Conservation (phyloP, 768 basidiomycete species). For the Tylopilus felleus region DNA sequence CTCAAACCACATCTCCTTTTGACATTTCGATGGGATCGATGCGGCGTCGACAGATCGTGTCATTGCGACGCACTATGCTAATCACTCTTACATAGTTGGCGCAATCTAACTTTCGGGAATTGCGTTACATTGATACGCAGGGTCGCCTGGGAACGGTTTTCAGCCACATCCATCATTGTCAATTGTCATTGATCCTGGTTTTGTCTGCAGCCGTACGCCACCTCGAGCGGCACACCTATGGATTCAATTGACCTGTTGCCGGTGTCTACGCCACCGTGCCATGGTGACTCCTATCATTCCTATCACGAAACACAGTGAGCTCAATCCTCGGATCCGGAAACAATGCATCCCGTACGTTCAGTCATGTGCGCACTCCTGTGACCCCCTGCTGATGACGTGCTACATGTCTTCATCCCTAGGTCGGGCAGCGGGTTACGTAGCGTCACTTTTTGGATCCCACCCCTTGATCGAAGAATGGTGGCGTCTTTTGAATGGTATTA, state of each 20-base stretch:
- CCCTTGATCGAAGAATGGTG: constrained; percentile 8
- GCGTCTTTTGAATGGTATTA: not conserved
- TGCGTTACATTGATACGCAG: not conserved
- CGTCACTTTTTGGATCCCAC: not conserved
- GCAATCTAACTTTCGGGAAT: not conserved
- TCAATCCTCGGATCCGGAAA: not conserved
- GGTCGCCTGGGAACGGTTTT: not conserved
- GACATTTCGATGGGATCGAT: constrained; percentile 2
- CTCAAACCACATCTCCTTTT: not conserved
- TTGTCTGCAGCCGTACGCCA: not conserved
- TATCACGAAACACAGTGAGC: not conserved
- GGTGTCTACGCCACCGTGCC: not conserved
- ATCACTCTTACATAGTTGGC: not conserved
- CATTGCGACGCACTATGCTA: not conserved
- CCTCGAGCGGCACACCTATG: not conserved
- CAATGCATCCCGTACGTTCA: not conserved
- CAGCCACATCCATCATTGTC: not conserved
- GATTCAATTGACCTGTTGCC: not conserved
- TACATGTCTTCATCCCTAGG: not conserved
- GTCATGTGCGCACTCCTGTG: not conserved
- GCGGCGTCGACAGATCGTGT: constrained; percentile 5
- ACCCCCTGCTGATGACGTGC: not conserved
- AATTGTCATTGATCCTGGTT: not conserved
- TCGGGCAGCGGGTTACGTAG: no score
- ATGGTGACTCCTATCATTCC: not conserved